Conservation (phyloP, 352 stramenopile species). For the Pythium rhizo-oryzae region DNA sequence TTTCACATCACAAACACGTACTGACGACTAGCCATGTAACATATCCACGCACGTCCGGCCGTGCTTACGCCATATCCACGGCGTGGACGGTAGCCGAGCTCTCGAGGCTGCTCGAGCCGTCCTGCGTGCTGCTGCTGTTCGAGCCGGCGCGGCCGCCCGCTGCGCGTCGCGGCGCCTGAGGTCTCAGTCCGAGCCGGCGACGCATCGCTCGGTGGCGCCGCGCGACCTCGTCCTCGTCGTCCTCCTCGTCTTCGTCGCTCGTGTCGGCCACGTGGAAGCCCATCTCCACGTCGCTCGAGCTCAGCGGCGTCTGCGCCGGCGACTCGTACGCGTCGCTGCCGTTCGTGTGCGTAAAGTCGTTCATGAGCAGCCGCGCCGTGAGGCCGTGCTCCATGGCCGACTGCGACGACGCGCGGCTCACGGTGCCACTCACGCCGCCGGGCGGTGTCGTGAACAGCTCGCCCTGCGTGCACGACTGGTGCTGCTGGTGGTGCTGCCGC, state of each 20-base stretch:
- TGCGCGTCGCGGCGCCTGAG: background rate
- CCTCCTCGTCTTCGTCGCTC: slow-evolving; percentile 23
- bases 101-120: slow-evolving; percentile 26
- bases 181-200: background rate
- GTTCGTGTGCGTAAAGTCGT: slow-evolving; percentile 29
- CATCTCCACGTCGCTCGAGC: slow-evolving; percentile 29
- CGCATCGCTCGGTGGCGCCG: background rate
- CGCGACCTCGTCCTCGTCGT: background rate
- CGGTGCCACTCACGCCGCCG: background rate
- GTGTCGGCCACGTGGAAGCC: slow-evolving; percentile 25
- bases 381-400: slow-evolving; percentile 19
- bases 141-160: slow-evolving; percentile 7
- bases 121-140: slow-evolving; percentile 24
- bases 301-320: slow-evolving; percentile 15
- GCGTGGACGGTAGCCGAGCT: slow-evolving; percentile 18
- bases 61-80: slow-evolving; percentile 20
- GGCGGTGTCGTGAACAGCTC: slow-evolving; percentile 13
- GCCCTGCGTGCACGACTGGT: too few relatives aligned
- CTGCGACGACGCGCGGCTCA: background rate
- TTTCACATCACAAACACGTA: background rate
- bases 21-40: background rate
- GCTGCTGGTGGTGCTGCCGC: background rate
- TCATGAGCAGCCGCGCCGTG: slow-evolving; percentile 29
- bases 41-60: background rate
- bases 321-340: slow-evolving; percentile 22